Evolutionary conservation across 225 moss, liverwort and hornwort species (phyloP), one percentile per base, ranked within the genome.

Genomic region (Takakia lepidozioides): DNA sequence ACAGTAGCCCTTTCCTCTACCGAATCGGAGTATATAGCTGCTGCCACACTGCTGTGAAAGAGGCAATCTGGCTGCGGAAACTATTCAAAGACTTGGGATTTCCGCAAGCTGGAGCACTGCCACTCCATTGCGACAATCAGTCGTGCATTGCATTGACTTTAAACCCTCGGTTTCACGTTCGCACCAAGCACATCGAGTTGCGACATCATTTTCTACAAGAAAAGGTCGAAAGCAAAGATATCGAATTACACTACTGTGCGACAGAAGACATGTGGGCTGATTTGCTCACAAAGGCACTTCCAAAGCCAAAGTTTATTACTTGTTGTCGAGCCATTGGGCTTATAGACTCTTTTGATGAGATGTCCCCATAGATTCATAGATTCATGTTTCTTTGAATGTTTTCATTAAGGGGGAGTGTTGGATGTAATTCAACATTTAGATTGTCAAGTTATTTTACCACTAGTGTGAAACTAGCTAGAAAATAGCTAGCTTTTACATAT

Each of bases 91-190:
- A 29, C 16, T 29, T 51, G 16, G n/a, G 51, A 18, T 51, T 51
- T 34, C 51, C 11, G 4, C 18, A 24, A 18, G 16, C 51, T 3
- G 18, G 21, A 32, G n/a, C 51, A n/a, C 16, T 26, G n/a, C 24
- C 48, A 7, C 29, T 51, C 15, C 25, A 29, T 34, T 51, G 51
- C 21, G 29, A 32, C 29, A 51, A 51, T 24, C 51, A 51, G 32
- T 29, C 20, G 14, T 32, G 11, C 10, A 30, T 51, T 29, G 28
- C 51, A 17, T 24, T 28, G 18, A 51, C 29, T 51, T 2, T 20
- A 34, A 51, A 29, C 17, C 51, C 51, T 48, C 3, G 51, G 21
- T 51, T 51, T 21, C 51, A 51, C 14, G 18, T 29, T 18, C 19
- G 3, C 16, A 7, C 29, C 51, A 29, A 51, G 10, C 51, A 51